Evolutionary conservation across 306 rosid genomes (phyloP).

Genomic region (Casuarina equisetifolia): DNA sequence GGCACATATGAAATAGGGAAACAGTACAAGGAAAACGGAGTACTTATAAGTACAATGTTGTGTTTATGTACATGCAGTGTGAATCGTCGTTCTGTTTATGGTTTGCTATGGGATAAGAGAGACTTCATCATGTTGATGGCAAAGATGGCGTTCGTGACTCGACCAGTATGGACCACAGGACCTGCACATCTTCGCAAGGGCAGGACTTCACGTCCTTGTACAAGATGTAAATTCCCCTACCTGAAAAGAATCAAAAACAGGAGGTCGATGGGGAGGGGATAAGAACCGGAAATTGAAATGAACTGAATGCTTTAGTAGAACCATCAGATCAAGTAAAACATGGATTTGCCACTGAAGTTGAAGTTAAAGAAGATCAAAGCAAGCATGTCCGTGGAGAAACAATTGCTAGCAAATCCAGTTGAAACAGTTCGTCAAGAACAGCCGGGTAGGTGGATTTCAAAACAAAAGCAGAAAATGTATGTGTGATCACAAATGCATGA

Average conservation of each 20-base stretch:
- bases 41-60: not conserved
- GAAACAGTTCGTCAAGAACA: not conserved
- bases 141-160: constrained; percentile 46
- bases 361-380: not conserved
- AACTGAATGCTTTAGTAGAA: not conserved
- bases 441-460: not conserved
- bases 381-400: not conserved
- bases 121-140: constrained; percentile 29
- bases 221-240: constrained; percentile 60
- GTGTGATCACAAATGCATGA: not conserved
- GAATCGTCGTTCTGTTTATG: not conserved
- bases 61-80: constrained; percentile 7
- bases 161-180: constrained; percentile 71
- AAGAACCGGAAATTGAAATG: not conserved
- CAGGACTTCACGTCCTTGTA: constrained; percentile 79
- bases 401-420: not conserved
- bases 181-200: constrained; percentile 75
- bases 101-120: not conserved
- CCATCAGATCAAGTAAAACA: not conserved
- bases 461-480: not conserved
- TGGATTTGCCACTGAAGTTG: not conserved
- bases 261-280: not conserved
- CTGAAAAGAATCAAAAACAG: constrained; percentile 24
- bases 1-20: not conserved
- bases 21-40: not conserved